These are phyloP conservation scores for Ceratocystis variospora DNA, from an alignment of 2,329 filamentous ascomycete species.

Conservation along the genomic window DNA sequence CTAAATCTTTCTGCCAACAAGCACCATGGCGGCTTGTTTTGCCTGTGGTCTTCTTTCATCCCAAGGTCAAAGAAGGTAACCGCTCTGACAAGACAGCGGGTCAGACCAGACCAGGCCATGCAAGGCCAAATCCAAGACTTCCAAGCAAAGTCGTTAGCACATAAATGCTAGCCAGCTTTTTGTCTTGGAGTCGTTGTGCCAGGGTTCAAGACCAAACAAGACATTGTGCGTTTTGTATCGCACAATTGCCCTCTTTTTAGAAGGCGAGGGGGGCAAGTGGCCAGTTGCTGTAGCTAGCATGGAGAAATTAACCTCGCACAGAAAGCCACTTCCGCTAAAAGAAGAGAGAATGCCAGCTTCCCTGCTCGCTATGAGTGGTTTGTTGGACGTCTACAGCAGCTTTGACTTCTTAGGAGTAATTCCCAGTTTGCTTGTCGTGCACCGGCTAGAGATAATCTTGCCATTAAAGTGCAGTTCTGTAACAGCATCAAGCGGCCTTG, in stretches of 20 bases:
- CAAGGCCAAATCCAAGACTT: not conserved
- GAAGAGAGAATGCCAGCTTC: not conserved
- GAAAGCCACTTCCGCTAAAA: too few species aligned
- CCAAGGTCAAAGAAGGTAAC: not conserved
- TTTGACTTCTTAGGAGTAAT: not conserved
- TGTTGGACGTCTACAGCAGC: not conserved
- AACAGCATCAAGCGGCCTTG: not conserved
- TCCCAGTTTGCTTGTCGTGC: not conserved
- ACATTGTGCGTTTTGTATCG: slow-evolving; percentile 2
- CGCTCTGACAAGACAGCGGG: not conserved
- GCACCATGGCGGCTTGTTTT: too few species aligned
- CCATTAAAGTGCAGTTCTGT: not conserved
- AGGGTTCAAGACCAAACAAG: slow-evolving; percentile 5
- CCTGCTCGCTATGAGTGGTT: not conserved
- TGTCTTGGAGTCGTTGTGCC: not conserved
- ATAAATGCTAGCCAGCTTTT: not conserved
- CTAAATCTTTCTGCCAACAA: too few species aligned
- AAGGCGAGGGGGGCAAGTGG: not conserved
- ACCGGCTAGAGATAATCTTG: not conserved
- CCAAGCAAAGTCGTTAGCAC: not conserved
- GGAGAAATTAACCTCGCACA: too few species aligned
- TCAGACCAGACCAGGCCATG: not conserved
- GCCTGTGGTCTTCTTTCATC: not conserved
- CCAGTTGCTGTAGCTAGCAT: not conserved
- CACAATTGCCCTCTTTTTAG: not conserved